Base-by-base conservation (phyloP, 2,329 filamentous ascomycete genomes). In the Corinectria fuckeliana region DNA sequence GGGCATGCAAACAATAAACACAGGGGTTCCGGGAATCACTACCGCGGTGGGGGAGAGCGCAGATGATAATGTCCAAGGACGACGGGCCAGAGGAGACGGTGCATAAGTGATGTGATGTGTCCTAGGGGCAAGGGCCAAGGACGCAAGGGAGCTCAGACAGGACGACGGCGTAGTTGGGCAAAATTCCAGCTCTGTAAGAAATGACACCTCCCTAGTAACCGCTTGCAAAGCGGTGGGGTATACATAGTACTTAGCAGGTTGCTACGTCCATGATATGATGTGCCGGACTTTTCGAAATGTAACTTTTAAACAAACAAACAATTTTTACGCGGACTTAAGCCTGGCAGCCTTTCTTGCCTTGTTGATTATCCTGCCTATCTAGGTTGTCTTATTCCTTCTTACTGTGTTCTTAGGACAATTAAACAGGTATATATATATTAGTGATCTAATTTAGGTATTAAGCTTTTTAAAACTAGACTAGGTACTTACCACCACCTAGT, bases 11-110 rank as follows among this genome's bases (percentile, higher is more conserved):
- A 62, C 42, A 60, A 58, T 7, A 58, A 63, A 41, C 62, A 59
- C 16, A 64, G 67, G 58, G 65, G 56, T 16, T 60, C 62, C 7
- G 64, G 66, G 16, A 62, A 61, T 18, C 32, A 68, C 28, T 61
- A 68, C 50, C 49, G 60, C 53, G 69, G 67, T 23, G 62, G 62
- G 13, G 62, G 69, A 23, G 60, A 66, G 20, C 71, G 69, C 18
- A 69, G 69, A 32, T 71, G 62, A 56, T 47, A 5, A 8, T 45
- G 25, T 14, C 18, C 14, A n/a, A 26, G 23, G 41, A 11, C 11
- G 25, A 14, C 11, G 39, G 13, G 13, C 13, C 3, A 14, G 13
- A n/a, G 7, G 21, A 13, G 8, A 3, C 2, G 39, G 21, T 8
- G 4, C n/a, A 18, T 36, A 8, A 8, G 21, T n/a, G 16, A 14